Percentiles rank a stretch among this genome's conserved stretches.
phyloP scores from a whole-genome alignment of 208 protist genomes.

The Wallacemonas sp. region DNA sequence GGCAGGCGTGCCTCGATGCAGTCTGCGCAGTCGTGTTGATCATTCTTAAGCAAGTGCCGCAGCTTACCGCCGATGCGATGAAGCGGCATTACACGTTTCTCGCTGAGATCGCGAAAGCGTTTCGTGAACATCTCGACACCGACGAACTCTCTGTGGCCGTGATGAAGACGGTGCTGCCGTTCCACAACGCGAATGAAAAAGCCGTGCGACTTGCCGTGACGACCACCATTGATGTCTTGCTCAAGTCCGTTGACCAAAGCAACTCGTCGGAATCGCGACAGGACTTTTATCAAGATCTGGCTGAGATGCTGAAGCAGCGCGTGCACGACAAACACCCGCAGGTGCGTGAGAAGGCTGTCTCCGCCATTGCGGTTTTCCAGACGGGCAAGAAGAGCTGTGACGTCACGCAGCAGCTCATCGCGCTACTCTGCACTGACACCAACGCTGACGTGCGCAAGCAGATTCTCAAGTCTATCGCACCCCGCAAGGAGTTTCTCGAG shows the following conservation, averaged over 20 bases:
- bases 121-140: conserved; percentile 43
- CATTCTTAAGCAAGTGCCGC: conserved; percentile 67
- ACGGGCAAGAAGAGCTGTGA: conserved; percentile 82
- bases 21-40: conserved; percentile 64
- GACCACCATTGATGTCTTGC: conserved; percentile 58
- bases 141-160: conserved; percentile 69
- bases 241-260: conserved; percentile 77
- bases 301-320: conserved; percentile 79
- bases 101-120: conserved; percentile 55
- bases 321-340: conserved; percentile 73
- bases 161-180: conserved; percentile 47
- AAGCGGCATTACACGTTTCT: conserved; percentile 82
- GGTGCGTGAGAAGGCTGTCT: conserved; percentile 68
- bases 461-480: conserved; percentile 65
- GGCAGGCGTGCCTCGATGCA: conserved; percentile 15
- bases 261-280: conserved; percentile 78
- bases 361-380: conserved; percentile 75
- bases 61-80: conserved; percentile 68
- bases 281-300: conserved; percentile 78
- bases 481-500: conserved; percentile 83
- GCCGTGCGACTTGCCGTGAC: conserved; percentile 78
- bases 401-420: conserved; percentile 85
- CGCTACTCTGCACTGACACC: conserved; percentile 75
- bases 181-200: conserved; percentile 86
- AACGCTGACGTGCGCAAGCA: conserved; percentile 80